These are phyloP conservation scores for Xerocomellus intermedius DNA, from an alignment of 768 basidiomycete genomes.

Conservation along the genomic window DNA sequence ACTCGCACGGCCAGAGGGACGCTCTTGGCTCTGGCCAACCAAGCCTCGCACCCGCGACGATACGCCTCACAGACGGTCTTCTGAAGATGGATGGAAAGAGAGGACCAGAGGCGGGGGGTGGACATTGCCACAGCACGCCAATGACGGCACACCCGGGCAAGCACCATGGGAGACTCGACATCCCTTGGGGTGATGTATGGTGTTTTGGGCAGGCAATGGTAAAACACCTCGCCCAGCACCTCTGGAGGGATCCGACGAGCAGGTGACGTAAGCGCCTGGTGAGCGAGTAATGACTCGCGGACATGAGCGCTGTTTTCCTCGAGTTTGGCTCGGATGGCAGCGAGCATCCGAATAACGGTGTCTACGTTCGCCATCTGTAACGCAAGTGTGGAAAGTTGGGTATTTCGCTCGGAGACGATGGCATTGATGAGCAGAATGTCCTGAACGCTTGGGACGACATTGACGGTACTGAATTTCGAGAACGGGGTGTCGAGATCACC, in stretches of 20 bases:
- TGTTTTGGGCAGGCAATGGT: conserved; percentile 24
- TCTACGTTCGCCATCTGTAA: conserved; percentile 20
- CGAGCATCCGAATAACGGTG: conserved; percentile 19
- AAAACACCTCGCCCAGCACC: conserved; percentile 31
- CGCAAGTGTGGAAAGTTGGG: conserved; percentile 21
- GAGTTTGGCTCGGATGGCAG: conserved; percentile 15
- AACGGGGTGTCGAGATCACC: conserved; percentile 20
- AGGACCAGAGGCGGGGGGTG: conserved; percentile 34
- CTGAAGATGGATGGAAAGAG: conserved; percentile 24
- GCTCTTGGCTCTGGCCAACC: conserved; percentile 31
- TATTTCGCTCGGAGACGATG: conserved; percentile 18
- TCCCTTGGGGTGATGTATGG: conserved; percentile 25
- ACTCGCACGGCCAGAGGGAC: conserved; percentile 26
- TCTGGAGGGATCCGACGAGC: conserved; percentile 28
- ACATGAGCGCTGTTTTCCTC: conserved; percentile 16
- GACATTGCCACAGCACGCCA: conserved; percentile 32
- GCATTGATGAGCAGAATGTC: conserved; percentile 18
- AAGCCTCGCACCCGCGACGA: conserved; percentile 23
- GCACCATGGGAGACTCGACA: conserved; percentile 24
- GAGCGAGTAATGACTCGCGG: conserved; percentile 21
- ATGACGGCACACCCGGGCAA: conserved; percentile 28
- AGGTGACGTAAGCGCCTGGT: conserved; percentile 24
- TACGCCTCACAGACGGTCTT: conserved; percentile 2
- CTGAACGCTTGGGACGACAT: conserved; percentile 11
- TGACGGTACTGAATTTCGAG: conserved; percentile 5